Percentiles rank a stretch among this genome's conserved stretches.
Conservation (phyloP, 2,329 filamentous ascomycete genomes). For the Parafenestella ontariensis region DNA sequence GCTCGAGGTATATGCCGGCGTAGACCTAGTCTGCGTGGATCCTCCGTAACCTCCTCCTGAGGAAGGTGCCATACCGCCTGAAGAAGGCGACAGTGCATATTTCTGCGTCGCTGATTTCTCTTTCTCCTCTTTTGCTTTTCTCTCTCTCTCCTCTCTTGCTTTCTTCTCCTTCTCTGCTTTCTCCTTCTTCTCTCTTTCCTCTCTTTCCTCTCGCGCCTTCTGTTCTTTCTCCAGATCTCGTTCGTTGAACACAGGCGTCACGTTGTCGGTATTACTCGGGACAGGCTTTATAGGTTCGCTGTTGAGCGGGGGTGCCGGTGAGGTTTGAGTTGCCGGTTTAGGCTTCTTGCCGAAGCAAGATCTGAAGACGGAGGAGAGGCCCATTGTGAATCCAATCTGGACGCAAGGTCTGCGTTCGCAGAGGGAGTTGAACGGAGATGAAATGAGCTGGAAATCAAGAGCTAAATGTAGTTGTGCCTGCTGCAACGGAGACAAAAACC, state of each 20-base stretch:
- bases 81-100: too few relatives aligned
- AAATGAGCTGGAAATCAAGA: too few relatives aligned
- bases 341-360: conserved; percentile 4
- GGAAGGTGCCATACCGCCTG: too few relatives aligned
- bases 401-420: not conserved
- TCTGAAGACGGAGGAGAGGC: conserved; percentile 1
- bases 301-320: not conserved
- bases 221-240: not conserved
- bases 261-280: not conserved
- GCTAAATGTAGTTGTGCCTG: too few relatives aligned
- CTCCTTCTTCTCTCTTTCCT: not conserved
- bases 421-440: too few relatives aligned
- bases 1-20: not conserved
- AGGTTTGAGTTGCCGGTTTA: not conserved
- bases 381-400: not conserved
- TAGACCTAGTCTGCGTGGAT: not conserved
- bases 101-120: not conserved
- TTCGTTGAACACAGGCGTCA: too few relatives aligned
- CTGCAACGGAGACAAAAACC: too few relatives aligned
- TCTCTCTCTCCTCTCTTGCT: not conserved
- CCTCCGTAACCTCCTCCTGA: not conserved
- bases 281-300: not conserved
- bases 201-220: too few relatives aligned
- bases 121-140: too few relatives aligned
- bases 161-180: not conserved